These are phyloP conservation scores for Puccinia coronata DNA, from an alignment of 1,284 basidiomycete species.

Conservation along the genomic window DNA sequence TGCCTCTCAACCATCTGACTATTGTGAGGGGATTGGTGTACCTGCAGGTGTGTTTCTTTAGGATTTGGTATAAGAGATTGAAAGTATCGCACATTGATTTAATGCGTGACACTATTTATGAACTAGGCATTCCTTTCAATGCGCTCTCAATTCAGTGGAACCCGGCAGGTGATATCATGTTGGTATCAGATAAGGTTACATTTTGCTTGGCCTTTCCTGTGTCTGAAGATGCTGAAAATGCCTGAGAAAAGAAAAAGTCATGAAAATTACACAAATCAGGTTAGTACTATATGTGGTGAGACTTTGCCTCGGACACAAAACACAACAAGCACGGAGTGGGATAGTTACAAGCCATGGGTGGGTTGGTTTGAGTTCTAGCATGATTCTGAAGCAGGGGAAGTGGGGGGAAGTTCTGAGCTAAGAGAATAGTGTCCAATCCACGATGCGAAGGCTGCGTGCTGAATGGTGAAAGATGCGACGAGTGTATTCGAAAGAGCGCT, in stretches of 20 bases:
- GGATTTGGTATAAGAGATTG: neutral
- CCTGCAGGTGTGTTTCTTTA: slow-evolving; percentile 23
- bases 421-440: slow-evolving; percentile 72
- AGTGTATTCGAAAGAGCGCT: slow-evolving; percentile 57
- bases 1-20: neutral
- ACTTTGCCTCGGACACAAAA: too few species aligned
- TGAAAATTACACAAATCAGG: too few species aligned
- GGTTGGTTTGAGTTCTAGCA: neutral
- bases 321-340: too few species aligned
- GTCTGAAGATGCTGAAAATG: slow-evolving; percentile 8
- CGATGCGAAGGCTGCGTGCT: slow-evolving; percentile 69
- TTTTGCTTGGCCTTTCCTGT: slow-evolving; percentile 47
- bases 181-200: slow-evolving; percentile 28
- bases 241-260: neutral
- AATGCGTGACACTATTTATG: neutral
- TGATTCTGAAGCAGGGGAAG: too few species aligned
- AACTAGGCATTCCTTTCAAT: slow-evolving; percentile 29
- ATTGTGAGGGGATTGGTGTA: slow-evolving; percentile 39
- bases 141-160: slow-evolving; percentile 14
- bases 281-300: too few species aligned
- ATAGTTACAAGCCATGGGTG: too few species aligned
- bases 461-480: slow-evolving; percentile 59
- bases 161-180: slow-evolving; percentile 10
- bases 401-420: too few species aligned
- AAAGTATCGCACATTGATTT: neutral